These are phyloP conservation scores for Flammula alnicola DNA, from an alignment of 1,284 basidiomycete genomes.

Conservation along the genomic window DNA sequence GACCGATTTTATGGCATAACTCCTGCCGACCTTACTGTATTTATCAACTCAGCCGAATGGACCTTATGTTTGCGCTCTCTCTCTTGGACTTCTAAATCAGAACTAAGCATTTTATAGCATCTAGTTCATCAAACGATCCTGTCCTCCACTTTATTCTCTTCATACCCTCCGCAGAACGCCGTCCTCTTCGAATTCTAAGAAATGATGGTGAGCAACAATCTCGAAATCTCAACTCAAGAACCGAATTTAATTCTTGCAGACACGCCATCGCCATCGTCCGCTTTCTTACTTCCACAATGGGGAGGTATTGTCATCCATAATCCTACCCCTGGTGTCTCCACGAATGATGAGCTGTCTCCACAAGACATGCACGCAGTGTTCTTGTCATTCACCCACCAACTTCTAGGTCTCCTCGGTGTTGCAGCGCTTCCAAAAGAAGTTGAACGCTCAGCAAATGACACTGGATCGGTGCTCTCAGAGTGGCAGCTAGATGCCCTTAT, in stretches of 20 bases:
- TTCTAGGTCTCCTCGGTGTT: constrained; percentile 81
- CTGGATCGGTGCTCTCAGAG: constrained; percentile 41
- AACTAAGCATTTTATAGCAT: constrained; percentile 51
- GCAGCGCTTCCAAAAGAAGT: constrained; percentile 60
- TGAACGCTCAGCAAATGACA: too few relatives aligned
- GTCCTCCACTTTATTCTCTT: constrained; percentile 94
- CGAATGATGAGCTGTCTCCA: constrained; percentile 42
- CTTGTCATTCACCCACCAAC: constrained; percentile 74
- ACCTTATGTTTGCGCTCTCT: constrained; percentile 72
- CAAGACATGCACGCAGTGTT: constrained; percentile 63
- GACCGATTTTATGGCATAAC: constrained; percentile 60
- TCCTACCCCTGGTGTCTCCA: constrained; percentile 38
- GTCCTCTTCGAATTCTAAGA: constrained; percentile 76
- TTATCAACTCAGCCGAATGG: constrained; percentile 97
- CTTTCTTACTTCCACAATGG: constrained; percentile 95
- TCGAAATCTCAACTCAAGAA: constrained; percentile 1
- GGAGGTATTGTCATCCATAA: constrained; percentile 90
- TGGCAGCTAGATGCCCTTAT: constrained; percentile 86
- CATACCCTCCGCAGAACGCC: constrained; percentile 72
- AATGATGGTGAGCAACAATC: constrained; percentile 50
- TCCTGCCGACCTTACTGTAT: constrained; percentile 84
- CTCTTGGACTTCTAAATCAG: constrained; percentile 2
- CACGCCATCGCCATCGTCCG: constrained; percentile 51
- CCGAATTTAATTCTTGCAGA: constrained; percentile 14
- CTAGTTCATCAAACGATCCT: constrained; percentile 85